Base-by-base conservation (phyloP, 192 early-diverging fungal genomes). In the Coemansia sp. region DNA sequence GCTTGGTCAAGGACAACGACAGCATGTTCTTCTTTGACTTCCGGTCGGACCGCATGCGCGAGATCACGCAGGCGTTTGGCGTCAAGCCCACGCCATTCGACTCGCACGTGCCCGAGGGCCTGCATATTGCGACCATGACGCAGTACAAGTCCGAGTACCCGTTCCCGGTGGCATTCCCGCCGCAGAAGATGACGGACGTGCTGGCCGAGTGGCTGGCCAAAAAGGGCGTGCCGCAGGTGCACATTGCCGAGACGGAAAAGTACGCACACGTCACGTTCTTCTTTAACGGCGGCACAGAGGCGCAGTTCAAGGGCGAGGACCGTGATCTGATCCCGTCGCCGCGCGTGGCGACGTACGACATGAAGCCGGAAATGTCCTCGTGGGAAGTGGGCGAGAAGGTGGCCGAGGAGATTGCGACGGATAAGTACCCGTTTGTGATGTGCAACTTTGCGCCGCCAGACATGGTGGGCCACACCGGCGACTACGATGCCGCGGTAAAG, bases 251-350 rank as follows among this genome's bases (percentile, higher is more conserved):
- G 81, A 99, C 97, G 3, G 97, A 99, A 66, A 99, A 99, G 82
- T 99, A 96, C 80, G 96, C 97, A 21, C 97, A 99, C 70, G 97
- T 99, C 26, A 99, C 97, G 43, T 99, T 99, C 85, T 99, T 99
- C 87, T 99, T 98, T 82, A 98, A 98, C 80, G 97, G 97, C 58
- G 97, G 97, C 23, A 82, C 87, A 16, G 96, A 98, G 74, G 86
- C 88, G 26, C 92, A 95, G 71, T 98, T 93, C 77, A 44, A 71
- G 38, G 69, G 75, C 40, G 97, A 99, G 81, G 84, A 93, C 53
- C 90, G 97, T 40, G 88, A 87, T 52, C 65, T 99, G 76, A 84
- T 99, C 58, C 62, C 88, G 28, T 92, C 89, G 20, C 97, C 97
- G 17, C 90, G 88, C 69, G 97, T 99, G 5, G 93, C 94, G 23